Evolutionary conservation across 805 yeast genomes (phyloP), one percentile per base, ranked within the genome.

Genomic region (Hyphopichia homilentoma): DNA sequence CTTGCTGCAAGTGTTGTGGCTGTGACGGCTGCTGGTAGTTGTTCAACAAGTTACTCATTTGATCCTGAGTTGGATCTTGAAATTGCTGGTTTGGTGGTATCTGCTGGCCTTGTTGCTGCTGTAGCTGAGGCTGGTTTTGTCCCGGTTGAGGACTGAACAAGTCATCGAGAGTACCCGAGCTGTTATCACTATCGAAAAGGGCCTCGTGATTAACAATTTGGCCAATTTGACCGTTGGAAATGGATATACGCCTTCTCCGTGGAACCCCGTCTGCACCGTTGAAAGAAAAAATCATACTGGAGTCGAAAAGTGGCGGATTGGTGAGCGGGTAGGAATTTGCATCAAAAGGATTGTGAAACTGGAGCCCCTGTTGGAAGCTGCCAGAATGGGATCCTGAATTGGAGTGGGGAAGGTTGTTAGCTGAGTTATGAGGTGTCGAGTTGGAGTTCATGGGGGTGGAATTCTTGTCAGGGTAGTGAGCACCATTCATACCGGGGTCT

Each of bases 201-300:
- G 68, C 68, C 39, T 65, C 71, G 43, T 67, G 71, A 44, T 55
- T 65, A 27, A 76, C 70, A 21, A 84, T 73, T 49, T 84, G 94
- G 29, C 88, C 84, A 43, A 84, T 84, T 50, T 84, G 94, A 48
- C 94, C 94, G 57, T 84, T 84, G 7, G 90, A 81, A 32, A 84
- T 84, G 27, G 93, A 83, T 2, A 84, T 79, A 50, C 94, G 70
- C 52, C 93, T 66, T 50, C 81, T 64, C 28, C 71, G 48, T 14
- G 64, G 51, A 5, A 48, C 45, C 1, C 57, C 55, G n/a, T 61
- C 61, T 23, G 49, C 63, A 24, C 55, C 43, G 16, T 43, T 32
- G 35, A 48, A 54, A 14, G 66, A 64, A 17, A 63, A 37, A 43
- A 56, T 48, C 59, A 63, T 61, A 17, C 68, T 57, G 4, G 68